Conservation (phyloP, 1,284 basidiomycete species). For the Ustilago esculenta region DNA sequence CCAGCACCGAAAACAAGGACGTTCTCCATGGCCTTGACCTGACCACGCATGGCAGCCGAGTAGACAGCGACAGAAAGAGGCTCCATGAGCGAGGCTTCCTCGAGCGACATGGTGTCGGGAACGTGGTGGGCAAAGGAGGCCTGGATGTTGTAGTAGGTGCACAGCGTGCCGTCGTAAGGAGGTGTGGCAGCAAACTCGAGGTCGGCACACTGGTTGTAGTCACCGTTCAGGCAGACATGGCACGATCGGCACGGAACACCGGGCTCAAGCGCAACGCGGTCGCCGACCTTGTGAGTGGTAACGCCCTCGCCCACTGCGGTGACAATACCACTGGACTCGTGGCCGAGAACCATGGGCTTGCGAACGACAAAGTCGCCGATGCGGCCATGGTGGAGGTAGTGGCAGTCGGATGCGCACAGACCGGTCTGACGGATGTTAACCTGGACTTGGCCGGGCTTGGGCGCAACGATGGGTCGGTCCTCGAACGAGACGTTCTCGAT, state of each 20-base stretch:
- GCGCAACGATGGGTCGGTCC: constrained; percentile 75
- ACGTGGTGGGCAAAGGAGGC: constrained; percentile 66
- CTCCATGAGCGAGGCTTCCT: constrained; percentile 78
- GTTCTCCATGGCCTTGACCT: constrained; percentile 71
- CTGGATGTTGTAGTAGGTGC: constrained; percentile 71
- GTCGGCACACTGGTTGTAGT: constrained; percentile 71
- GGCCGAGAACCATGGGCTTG: constrained; percentile 80
- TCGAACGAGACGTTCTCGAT: constrained; percentile 80
- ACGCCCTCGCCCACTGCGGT: constrained; percentile 76
- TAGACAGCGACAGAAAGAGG: constrained; percentile 92
- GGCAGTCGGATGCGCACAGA: constrained; percentile 77
- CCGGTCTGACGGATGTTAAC: constrained; percentile 89
- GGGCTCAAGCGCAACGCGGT: constrained; percentile 86
- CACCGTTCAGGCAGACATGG: constrained; percentile 68
- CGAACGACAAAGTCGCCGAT: constrained; percentile 77
- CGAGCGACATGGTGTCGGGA: constrained; percentile 68
- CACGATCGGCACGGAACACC: constrained; percentile 79
- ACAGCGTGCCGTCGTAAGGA: constrained; percentile 86
- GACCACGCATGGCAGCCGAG: constrained; percentile 80
- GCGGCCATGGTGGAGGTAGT: constrained; percentile 61
- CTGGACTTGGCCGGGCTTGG: constrained; percentile 79
- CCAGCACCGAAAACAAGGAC: constrained; percentile 81
- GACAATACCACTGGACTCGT: constrained; percentile 73
- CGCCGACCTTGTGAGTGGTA: constrained; percentile 79
- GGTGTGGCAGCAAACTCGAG: constrained; percentile 88